Percentiles rank a stretch among this genome's conserved stretches.
Conservation (phyloP, 441 rosid genomes). For the Monsonia emarginata region DNA sequence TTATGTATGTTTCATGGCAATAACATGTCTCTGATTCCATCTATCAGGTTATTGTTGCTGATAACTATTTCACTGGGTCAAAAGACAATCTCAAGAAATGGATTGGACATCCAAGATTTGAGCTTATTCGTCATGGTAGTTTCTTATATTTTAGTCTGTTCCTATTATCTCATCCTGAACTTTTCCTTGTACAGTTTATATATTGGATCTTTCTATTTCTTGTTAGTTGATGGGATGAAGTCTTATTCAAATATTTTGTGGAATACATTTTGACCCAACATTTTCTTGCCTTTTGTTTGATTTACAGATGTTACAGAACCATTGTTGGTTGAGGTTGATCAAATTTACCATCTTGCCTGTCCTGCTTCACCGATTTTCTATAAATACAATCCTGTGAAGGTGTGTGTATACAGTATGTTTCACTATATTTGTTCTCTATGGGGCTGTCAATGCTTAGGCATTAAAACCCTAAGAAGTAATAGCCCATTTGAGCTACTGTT, state of each 20-base stretch:
- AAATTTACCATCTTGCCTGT: constrained; percentile 91
- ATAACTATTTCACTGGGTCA: constrained; percentile 89
- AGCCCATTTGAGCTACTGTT: not conserved
- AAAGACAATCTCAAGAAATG: constrained; percentile 87
- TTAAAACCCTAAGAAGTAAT: not conserved
- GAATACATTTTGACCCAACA: not conserved
- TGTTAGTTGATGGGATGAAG: not conserved
- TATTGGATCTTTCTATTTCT: not conserved
- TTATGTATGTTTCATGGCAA: not conserved
- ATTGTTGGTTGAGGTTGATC: constrained; percentile 77
- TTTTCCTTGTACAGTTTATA: not conserved
- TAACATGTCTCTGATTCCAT: not conserved
- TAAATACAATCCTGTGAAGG: constrained; percentile 95
- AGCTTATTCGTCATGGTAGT: constrained; percentile 92
- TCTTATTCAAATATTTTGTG: not conserved
- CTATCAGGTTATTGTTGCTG: constrained; percentile 71
- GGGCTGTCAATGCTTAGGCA: not conserved
- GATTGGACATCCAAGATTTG: constrained; percentile 97
- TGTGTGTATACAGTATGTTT: constrained; percentile 11
- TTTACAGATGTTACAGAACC: constrained; percentile 75
- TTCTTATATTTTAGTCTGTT: not conserved
- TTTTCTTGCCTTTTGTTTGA: not conserved
- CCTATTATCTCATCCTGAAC: not conserved
- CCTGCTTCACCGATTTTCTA: constrained; percentile 98
- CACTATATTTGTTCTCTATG: not conserved